These are phyloP conservation scores for Aaosphaeria pasadenensis DNA, from an alignment of 2,329 filamentous ascomycete species.

Conservation along the genomic window DNA sequence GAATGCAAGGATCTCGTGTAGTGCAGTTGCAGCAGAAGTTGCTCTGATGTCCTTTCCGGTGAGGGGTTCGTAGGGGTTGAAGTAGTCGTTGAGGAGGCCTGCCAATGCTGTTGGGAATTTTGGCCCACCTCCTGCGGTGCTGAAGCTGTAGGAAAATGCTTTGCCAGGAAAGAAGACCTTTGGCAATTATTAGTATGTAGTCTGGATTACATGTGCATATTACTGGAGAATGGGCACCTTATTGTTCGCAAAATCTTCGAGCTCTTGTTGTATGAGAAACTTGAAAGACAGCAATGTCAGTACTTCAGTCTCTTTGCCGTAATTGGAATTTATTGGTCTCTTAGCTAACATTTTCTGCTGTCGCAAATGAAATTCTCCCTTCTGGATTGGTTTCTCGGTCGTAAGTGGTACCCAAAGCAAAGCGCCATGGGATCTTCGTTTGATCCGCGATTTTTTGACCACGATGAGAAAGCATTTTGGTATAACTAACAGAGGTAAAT, in stretches of 20 bases:
- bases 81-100: constrained; percentile 40
- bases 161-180: constrained; percentile 25
- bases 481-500: no score
- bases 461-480: constrained; percentile 2
- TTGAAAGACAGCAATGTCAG: constrained; percentile 9
- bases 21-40: constrained; percentile 39
- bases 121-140: constrained; percentile 30
- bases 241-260: constrained; percentile 38
- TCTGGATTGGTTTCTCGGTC: constrained; percentile 17
- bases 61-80: constrained; percentile 35
- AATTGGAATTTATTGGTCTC: not conserved
- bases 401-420: constrained; percentile 8
- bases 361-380: constrained; percentile 20
- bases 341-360: constrained; percentile 18
- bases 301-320: not conserved
- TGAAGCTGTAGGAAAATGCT: constrained; percentile 40
- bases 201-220: not conserved
- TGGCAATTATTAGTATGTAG: not conserved
- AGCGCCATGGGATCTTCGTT: constrained; percentile 3
- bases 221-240: constrained; percentile 17
- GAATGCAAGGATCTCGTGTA: constrained; percentile 43
- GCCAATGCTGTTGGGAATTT: constrained; percentile 40
- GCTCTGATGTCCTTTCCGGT: constrained; percentile 36
- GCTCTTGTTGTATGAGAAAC: constrained; percentile 34
- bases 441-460: constrained; percentile 1